Conservation (phyloP, 179 eudicot species). For the Beta lomatogona region DNA sequence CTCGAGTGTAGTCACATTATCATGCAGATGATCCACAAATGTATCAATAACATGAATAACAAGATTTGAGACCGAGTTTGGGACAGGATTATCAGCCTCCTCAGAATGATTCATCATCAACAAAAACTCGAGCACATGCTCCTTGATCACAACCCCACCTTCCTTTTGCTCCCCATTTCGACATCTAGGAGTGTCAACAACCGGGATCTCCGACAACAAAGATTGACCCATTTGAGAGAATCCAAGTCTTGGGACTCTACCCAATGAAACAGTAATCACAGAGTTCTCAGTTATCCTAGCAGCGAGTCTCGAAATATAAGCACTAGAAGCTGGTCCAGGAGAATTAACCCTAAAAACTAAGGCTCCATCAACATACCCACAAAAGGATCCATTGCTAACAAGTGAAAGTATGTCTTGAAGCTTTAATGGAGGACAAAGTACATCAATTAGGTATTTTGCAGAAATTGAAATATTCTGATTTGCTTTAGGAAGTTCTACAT, state of each 20-base stretch:
- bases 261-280: slow-evolving; percentile 90
- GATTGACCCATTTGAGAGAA: slow-evolving; percentile 73
- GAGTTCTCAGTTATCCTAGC: slow-evolving; percentile 89
- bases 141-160: slow-evolving; percentile 65
- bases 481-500: slow-evolving; percentile 84
- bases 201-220: slow-evolving; percentile 81
- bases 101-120: slow-evolving; percentile 93
- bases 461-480: slow-evolving; percentile 76
- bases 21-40: slow-evolving; percentile 93
- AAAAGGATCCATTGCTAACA: slow-evolving; percentile 87
- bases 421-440: slow-evolving; percentile 89
- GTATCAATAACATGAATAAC: slow-evolving; percentile 89
- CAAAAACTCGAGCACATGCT: slow-evolving; percentile 90
- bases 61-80: slow-evolving; percentile 75
- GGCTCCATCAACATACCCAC: slow-evolving; percentile 93
- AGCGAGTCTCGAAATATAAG: slow-evolving; percentile 80
- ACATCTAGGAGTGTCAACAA: slow-evolving; percentile 65
- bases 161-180: slow-evolving; percentile 44
- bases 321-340: slow-evolving; percentile 79
- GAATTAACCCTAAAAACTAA: slow-evolving; percentile 95
- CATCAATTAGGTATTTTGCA: slow-evolving; percentile 81
- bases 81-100: slow-evolving; percentile 99
- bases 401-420: slow-evolving; percentile 91
- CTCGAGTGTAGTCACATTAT: slow-evolving; percentile 86
- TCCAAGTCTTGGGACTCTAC: slow-evolving; percentile 86